Conservation (phyloP, 2,329 filamentous ascomycete species). For the Metarhizium humberi region DNA sequence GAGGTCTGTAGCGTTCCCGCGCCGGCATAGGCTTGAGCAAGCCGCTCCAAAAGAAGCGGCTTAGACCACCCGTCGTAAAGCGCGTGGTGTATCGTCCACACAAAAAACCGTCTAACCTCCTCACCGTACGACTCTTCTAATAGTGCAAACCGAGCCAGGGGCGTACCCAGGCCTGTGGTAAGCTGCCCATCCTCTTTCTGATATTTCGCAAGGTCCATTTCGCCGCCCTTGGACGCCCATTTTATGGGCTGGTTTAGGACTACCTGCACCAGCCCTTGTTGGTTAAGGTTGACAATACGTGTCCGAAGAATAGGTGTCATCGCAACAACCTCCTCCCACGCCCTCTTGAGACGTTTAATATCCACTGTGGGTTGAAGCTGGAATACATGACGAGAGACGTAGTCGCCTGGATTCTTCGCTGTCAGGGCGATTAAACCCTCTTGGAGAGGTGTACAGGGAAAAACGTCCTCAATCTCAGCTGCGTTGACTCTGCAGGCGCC, state of each 20-base stretch:
- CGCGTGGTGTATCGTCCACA: constrained; percentile 25
- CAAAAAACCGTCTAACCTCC: neutral
- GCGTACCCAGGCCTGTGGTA: constrained; percentile 8
- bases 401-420: constrained; percentile 7
- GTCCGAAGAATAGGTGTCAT: constrained; percentile 9
- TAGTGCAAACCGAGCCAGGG: constrained; percentile 7
- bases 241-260: constrained; percentile 4
- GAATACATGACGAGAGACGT: constrained; percentile 10
- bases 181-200: neutral
- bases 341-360: constrained; percentile 2
- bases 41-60: constrained; percentile 20
- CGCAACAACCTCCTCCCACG: constrained; percentile 10
- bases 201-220: neutral
- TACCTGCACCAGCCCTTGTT: constrained; percentile 10
- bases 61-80: constrained; percentile 46
- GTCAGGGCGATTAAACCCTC: constrained; percentile 12
- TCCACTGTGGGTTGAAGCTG: constrained; percentile 8
- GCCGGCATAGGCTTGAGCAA: constrained; percentile 8
- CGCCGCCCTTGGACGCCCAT: constrained; percentile 1
- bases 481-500: constrained; percentile 2
- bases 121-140: neutral
- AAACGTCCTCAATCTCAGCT: constrained; percentile 22
- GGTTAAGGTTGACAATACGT: constrained; percentile 7
- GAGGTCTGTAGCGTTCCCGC: neutral
- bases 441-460: constrained; percentile 14